Percentiles rank a stretch among this genome's conserved stretches.
Conservation (phyloP, 257 asterid genomes). For the Prunella vulgaris region DNA sequence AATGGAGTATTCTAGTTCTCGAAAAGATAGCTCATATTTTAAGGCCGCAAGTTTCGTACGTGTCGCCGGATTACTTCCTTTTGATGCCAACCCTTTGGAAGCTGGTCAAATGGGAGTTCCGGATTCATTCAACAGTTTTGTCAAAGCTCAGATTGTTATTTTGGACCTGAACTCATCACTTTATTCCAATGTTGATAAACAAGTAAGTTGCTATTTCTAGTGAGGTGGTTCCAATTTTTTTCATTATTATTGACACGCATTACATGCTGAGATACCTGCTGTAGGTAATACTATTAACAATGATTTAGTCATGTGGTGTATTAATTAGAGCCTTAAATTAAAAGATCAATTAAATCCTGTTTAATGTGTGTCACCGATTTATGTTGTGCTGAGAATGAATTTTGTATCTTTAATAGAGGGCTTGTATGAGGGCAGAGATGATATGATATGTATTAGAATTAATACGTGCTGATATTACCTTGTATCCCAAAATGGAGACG, state of each 20-base stretch:
- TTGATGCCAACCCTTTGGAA: constrained; percentile 39
- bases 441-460: too few relatives aligned
- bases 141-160: constrained; percentile 80
- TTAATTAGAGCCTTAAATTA: background rate
- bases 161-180: constrained; percentile 71
- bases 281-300: background rate
- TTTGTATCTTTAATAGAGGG: background rate
- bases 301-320: constrained; percentile 1
- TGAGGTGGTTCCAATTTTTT: constrained; percentile 7
- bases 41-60: constrained; percentile 69
- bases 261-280: background rate
- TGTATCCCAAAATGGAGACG: too few relatives aligned
- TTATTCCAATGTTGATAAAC: constrained; percentile 61
- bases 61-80: constrained; percentile 70
- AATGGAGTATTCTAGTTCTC: constrained; percentile 25
- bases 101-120: constrained; percentile 40
- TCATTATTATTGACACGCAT: background rate
- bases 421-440: background rate
- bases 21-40: constrained; percentile 31
- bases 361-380: background rate
- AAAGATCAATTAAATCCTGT: background rate
- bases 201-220: constrained; percentile 40
- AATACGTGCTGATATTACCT: too few relatives aligned
- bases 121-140: constrained; percentile 75
- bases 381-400: background rate